Conservation (phyloP, 1,284 basidiomycete genomes). For the Apiotrichum montevideense region DNA sequence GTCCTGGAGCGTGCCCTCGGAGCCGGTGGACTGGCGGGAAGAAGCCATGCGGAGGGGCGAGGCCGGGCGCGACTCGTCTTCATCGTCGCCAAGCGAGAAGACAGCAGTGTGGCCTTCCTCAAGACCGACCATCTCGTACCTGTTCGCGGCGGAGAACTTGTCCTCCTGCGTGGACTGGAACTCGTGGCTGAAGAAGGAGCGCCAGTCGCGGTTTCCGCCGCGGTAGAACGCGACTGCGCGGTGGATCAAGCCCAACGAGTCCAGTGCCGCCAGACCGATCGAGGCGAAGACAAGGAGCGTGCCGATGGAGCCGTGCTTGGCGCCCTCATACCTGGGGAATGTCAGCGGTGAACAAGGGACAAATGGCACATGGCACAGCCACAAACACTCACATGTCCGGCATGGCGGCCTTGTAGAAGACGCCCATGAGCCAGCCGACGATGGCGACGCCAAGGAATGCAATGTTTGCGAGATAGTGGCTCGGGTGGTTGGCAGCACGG, state of each 20-base stretch:
- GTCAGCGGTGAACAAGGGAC: conserved; percentile 1
- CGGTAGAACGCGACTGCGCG: conserved; percentile 23
- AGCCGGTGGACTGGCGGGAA: conserved; percentile 48
- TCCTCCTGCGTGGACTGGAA: conserved; percentile 12
- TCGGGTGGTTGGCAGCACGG: conserved; percentile 33
- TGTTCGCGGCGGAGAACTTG: conserved; percentile 12
- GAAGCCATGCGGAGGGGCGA: neutral
- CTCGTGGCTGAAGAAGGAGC: conserved; percentile 21
- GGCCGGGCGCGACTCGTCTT: conserved; percentile 12
- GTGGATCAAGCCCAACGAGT: conserved; percentile 34
- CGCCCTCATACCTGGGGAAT: conserved; percentile 34
- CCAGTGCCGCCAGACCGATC: conserved; percentile 27
- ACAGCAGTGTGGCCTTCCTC: conserved; percentile 10
- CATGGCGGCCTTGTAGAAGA: conserved; percentile 33
- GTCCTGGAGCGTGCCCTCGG: conserved; percentile 63
- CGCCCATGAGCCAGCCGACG: conserved; percentile 38
- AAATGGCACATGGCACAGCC: neutral
- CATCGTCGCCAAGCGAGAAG: conserved; percentile 26
- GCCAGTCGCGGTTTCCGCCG: conserved; percentile 22
- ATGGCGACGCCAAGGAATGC: conserved; percentile 27
- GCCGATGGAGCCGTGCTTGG: conserved; percentile 29
- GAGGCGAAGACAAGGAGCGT: conserved; percentile 34
- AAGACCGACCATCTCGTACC: conserved; percentile 38
- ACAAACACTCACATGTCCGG: conserved; percentile 32
- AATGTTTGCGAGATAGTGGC: conserved; percentile 32